Conservation (phyloP, 2,329 filamentous ascomycete species). For the Magnaporthiopsis rhizophila region DNA sequence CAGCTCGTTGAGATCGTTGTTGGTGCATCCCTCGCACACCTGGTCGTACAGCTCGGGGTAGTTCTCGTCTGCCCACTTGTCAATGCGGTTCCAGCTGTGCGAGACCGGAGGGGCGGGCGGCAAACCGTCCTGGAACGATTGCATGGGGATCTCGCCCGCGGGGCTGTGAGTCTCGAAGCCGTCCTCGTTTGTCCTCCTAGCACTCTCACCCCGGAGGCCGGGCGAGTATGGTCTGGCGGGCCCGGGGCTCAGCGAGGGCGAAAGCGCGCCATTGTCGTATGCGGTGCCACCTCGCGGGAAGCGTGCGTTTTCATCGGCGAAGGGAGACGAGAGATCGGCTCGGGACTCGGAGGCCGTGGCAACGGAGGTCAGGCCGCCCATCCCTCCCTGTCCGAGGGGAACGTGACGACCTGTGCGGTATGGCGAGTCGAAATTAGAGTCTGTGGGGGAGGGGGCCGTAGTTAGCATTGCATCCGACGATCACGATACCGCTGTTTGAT, state of each 20-base stretch:
- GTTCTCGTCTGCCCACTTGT: constrained; percentile 88
- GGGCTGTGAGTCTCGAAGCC: constrained; percentile 63
- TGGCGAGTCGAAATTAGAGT: constrained; percentile 88
- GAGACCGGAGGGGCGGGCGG: constrained; percentile 80
- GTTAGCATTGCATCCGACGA: background rate
- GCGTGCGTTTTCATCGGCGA: constrained; percentile 60
- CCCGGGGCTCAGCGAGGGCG: constrained; percentile 43
- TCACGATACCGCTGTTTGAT: background rate
- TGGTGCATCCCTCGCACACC: constrained; percentile 81
- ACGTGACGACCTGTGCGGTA: constrained; percentile 88
- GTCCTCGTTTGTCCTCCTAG: constrained; percentile 56
- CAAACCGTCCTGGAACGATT: constrained; percentile 84
- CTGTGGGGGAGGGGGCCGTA: constrained; percentile 33
- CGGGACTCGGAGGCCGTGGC: constrained; percentile 86
- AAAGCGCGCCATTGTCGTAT: constrained; percentile 47
- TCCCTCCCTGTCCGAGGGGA: constrained; percentile 61
- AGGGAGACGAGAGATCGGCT: constrained; percentile 71
- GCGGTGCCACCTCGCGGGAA: constrained; percentile 41
- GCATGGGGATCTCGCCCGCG: constrained; percentile 86
- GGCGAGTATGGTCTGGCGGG: constrained; percentile 76
- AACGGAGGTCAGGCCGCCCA: constrained; percentile 77
- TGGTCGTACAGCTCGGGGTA: constrained; percentile 94
- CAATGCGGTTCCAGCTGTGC: constrained; percentile 92
- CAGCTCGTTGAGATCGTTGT: constrained; percentile 92
- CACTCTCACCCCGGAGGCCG: constrained; percentile 73